These are phyloP conservation scores for Coprinopsis strossmayeri DNA, from an alignment of 768 basidiomycete genomes.

Conservation along the genomic window DNA sequence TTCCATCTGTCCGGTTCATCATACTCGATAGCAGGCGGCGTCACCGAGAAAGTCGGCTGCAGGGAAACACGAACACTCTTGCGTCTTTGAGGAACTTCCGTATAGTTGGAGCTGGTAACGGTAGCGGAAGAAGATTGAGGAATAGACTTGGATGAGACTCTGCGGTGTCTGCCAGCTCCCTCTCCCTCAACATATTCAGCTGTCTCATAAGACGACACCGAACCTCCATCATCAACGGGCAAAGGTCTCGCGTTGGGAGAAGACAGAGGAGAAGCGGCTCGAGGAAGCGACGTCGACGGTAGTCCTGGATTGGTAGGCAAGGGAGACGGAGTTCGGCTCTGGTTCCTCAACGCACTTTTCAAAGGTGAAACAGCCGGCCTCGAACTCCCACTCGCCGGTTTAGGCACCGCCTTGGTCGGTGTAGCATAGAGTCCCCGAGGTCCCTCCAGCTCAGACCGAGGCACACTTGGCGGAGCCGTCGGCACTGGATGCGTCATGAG, in stretches of 20 bases:
- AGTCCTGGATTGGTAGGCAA: constrained; percentile 10
- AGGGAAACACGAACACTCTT: constrained; percentile 80
- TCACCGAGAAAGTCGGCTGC: constrained; percentile 67
- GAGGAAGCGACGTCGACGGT: neutral
- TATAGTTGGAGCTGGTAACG: too few relatives aligned
- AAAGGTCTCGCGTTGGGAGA: too few relatives aligned
- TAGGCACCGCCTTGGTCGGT: neutral
- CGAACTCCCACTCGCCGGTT: too few relatives aligned
- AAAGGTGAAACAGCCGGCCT: too few relatives aligned
- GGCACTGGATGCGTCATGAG: constrained; percentile 2
- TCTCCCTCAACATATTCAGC: too few relatives aligned
- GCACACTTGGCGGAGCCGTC: constrained; percentile 6
- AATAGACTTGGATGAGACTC: constrained; percentile 2
- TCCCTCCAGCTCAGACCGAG: constrained; percentile 4
- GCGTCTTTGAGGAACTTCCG: constrained; percentile 26
- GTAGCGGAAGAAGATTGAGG: neutral
- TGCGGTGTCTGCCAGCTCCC: too few relatives aligned
- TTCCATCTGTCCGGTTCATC: constrained; percentile 38
- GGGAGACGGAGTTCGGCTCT: constrained; percentile 47
- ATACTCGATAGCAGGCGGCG: constrained; percentile 60
- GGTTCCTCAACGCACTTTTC: constrained; percentile 54
- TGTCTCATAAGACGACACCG: too few relatives aligned
- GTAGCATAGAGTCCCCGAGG: neutral
- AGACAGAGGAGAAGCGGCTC: neutral
- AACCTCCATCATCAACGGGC: too few relatives aligned